phyloP scores from a whole-genome alignment of 2,329 filamentous ascomycete genomes.

The Aspergillus viridinutans region DNA sequence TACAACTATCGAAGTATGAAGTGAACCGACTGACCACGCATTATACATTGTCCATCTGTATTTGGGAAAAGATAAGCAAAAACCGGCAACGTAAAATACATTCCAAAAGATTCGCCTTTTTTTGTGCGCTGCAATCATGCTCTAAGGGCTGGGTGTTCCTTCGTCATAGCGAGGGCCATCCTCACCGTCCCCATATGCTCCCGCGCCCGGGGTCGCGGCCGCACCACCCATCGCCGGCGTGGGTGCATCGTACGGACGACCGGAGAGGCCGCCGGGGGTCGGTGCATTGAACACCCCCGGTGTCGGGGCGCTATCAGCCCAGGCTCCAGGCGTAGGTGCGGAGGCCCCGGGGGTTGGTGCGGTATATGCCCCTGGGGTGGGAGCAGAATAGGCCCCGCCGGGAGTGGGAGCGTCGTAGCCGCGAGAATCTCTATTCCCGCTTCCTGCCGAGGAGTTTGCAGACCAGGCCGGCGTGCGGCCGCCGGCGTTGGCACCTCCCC shows the following conservation, averaged over 20 bases:
- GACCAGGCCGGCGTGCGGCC: constrained; percentile 46
- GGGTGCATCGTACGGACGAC: constrained; percentile 44
- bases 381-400: constrained; percentile 61
- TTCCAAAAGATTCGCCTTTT: background rate
- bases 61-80: background rate
- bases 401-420: constrained; percentile 73
- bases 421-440: constrained; percentile 26
- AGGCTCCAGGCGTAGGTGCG: constrained; percentile 49
- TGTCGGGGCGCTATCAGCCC: constrained; percentile 43
- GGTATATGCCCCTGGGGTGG: constrained; percentile 56
- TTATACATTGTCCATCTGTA: background rate
- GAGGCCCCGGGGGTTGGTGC: constrained; percentile 68
- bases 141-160: constrained; percentile 39
- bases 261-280: constrained; percentile 36
- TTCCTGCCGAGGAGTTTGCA: constrained; percentile 26
- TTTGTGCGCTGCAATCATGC: background rate
- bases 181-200: constrained; percentile 30
- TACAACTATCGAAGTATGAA: background rate
- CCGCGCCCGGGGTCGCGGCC: constrained; percentile 37
- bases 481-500: constrained; percentile 50
- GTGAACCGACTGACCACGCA: background rate
- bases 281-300: constrained; percentile 45
- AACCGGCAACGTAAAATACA: background rate
- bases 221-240: constrained; percentile 43
- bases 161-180: constrained; percentile 43